Evolutionary conservation across 75 land plant genomes (phyloP).

Genomic region (Azolla pinnata): DNA sequence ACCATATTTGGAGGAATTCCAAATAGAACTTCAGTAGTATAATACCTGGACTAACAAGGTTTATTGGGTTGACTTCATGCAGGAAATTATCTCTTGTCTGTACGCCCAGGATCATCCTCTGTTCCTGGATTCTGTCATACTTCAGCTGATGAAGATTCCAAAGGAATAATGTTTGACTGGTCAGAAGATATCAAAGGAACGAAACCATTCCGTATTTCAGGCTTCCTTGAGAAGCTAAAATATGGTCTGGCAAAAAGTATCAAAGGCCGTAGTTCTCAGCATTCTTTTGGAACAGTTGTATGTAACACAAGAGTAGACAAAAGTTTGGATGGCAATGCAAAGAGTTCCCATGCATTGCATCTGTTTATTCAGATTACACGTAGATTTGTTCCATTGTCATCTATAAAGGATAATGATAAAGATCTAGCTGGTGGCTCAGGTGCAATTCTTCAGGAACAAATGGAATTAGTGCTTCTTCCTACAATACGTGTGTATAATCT

Average conservation of each 20-base stretch:
- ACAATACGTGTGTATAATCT: slow-evolving; percentile 57
- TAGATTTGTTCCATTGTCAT: slow-evolving; percentile 54
- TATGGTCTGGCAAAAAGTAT: slow-evolving; percentile 50
- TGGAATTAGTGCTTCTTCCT: slow-evolving; percentile 68
- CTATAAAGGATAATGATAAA: slow-evolving; percentile 18
- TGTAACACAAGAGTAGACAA: slow-evolving; percentile 25
- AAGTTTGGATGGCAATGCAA: background rate
- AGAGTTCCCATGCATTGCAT: slow-evolving; percentile 24
- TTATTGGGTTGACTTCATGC: too few relatives aligned
- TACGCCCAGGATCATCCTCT: slow-evolving; percentile 52
- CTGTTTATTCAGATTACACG: slow-evolving; percentile 52
- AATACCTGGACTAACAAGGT: too few relatives aligned
- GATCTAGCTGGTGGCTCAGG: slow-evolving; percentile 11
- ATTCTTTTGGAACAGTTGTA: slow-evolving; percentile 43
- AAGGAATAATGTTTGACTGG: slow-evolving; percentile 43
- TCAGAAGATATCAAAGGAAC: slow-evolving; percentile 84
- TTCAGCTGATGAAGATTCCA: slow-evolving; percentile 4
- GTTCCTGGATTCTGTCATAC: slow-evolving; percentile 10
- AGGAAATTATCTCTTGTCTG: slow-evolving; percentile 83
- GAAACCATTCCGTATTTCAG: slow-evolving; percentile 60
- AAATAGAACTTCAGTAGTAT: too few relatives aligned
- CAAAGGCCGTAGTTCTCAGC: slow-evolving; percentile 25
- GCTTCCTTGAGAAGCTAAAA: slow-evolving; percentile 63
- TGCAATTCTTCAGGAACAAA: slow-evolving; percentile 55
- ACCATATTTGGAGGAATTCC: too few relatives aligned